Percentiles rank a stretch among this genome's conserved stretches.
Conservation (phyloP, 495 filamentous ascomycete genomes). For the Amniculicola lignicola region DNA sequence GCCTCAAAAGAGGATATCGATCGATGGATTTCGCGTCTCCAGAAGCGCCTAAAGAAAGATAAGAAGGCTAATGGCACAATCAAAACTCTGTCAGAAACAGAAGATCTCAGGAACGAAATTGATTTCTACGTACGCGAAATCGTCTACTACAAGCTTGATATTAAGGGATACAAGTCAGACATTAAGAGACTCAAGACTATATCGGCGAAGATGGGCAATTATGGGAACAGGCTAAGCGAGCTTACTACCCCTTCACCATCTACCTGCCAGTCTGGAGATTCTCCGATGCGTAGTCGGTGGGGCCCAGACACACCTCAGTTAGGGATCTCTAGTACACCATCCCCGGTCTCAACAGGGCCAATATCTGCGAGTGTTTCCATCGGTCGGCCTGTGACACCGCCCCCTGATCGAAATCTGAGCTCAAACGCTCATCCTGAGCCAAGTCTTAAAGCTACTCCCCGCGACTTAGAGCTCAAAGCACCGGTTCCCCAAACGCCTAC, state of each 20-base stretch:
- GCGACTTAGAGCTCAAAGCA: neutral
- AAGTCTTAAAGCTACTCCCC: neutral
- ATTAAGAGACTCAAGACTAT: constrained; percentile 30
- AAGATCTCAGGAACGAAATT: constrained; percentile 24
- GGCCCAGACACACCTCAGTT: neutral
- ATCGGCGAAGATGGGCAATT: constrained; percentile 18
- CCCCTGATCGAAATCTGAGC: neutral
- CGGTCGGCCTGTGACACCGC: constrained; percentile 20
- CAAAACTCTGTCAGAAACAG: neutral
- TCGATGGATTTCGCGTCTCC: constrained; percentile 29
- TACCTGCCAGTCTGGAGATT: constrained; percentile 7
- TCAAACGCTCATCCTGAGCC: constrained; percentile 9
- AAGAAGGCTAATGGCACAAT: neutral
- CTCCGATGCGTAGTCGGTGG: constrained; percentile 9
- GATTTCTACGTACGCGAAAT: constrained; percentile 36
- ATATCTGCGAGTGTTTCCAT: constrained; percentile 12
- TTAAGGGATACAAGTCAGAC: constrained; percentile 33
- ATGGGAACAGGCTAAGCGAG: constrained; percentile 19
- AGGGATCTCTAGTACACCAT: constrained; percentile 22
- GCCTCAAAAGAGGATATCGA: constrained; percentile 32
- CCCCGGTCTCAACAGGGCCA: constrained; percentile 23
- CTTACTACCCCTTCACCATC: constrained; percentile 18
- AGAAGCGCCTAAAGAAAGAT: constrained; percentile 26
- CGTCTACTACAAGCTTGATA: constrained; percentile 35
- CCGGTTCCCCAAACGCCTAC: constrained; percentile 25